Evolutionary conservation across 768 basidiomycete genomes (phyloP).

Genomic region (Tricholoma matsutake): DNA sequence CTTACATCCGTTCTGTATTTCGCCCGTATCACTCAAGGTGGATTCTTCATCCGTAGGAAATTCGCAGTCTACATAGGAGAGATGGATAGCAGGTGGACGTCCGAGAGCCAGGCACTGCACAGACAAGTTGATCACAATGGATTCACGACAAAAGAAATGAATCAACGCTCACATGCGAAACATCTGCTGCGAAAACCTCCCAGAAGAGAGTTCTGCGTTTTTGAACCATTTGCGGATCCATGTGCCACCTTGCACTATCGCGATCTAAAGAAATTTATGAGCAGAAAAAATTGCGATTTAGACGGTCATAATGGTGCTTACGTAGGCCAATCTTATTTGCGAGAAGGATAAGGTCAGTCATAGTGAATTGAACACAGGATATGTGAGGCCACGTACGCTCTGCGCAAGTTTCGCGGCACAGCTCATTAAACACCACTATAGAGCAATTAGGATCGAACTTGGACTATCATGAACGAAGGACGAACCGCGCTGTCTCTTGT

Average conservation of each 20-base stretch:
- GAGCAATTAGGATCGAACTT: slow-evolving; percentile 22
- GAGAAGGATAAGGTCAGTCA: neutral
- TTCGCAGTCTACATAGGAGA: slow-evolving; percentile 63
- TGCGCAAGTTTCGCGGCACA: slow-evolving; percentile 60
- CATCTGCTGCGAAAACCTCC: slow-evolving; percentile 38
- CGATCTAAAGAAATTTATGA: slow-evolving; percentile 26
- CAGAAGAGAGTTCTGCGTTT: slow-evolving; percentile 35
- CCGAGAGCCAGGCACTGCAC: slow-evolving; percentile 53
- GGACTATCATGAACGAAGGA: slow-evolving; percentile 17
- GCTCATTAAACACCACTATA: slow-evolving; percentile 50
- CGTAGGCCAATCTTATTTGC: slow-evolving; percentile 38
- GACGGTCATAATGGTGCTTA: slow-evolving; percentile 22
- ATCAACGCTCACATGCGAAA: slow-evolving; percentile 27
- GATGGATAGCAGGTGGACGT: slow-evolving; percentile 54
- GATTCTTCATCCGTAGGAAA: slow-evolving; percentile 56
- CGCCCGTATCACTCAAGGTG: slow-evolving; percentile 39
- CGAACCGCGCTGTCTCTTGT: slow-evolving; percentile 42
- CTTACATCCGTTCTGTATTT: slow-evolving; percentile 50
- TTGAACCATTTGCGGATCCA: slow-evolving; percentile 36
- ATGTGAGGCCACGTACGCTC: slow-evolving; percentile 32
- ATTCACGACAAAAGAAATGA: slow-evolving; percentile 4
- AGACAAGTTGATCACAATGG: neutral
- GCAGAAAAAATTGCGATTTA: neutral
- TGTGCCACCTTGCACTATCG: slow-evolving; percentile 39
- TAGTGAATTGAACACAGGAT: neutral